Conservation (phyloP, 2,329 filamentous ascomycete genomes). For the Exserohilum turcica region DNA sequence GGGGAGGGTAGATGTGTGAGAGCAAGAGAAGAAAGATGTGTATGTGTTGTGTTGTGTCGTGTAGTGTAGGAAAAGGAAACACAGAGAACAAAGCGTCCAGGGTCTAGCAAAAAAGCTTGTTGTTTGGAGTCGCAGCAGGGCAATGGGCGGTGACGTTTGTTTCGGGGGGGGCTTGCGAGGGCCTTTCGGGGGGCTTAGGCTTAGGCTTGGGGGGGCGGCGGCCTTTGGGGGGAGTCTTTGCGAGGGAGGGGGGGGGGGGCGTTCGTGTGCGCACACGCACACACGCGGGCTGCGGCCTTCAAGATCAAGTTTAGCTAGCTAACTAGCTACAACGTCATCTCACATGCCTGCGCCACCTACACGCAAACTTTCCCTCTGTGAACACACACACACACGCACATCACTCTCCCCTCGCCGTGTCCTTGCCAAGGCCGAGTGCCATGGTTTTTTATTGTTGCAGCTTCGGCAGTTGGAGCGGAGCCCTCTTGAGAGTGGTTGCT, state of each 20-base stretch:
- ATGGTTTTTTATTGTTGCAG: background rate
- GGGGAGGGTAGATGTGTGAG: too few species aligned
- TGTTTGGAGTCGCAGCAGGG: background rate
- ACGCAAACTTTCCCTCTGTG: background rate
- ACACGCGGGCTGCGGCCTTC: background rate
- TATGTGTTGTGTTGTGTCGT: background rate
- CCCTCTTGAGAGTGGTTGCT: too few species aligned
- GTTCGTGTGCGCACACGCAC: background rate
- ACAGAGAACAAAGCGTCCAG: background rate
- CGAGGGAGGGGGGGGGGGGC: background rate
- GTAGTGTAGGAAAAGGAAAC: background rate
- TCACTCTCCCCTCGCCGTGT: too few species aligned
- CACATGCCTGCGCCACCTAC: background rate
- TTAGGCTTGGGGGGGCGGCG: too few species aligned
- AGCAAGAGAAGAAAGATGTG: background rate
- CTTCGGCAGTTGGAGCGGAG: background rate
- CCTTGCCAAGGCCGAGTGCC: background rate
- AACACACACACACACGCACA: background rate
- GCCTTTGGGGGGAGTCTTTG: too few species aligned
- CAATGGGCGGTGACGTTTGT: slow-evolving; percentile 14
- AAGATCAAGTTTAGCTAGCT: slow-evolving; percentile 17
- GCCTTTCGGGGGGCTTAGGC: too few species aligned
- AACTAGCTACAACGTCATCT: slow-evolving; percentile 21
- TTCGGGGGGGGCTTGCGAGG: background rate
- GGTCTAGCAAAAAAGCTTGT: slow-evolving; percentile 35